These are phyloP conservation scores for Coemansia sp. DNA, from an alignment of 192 early-diverging fungal genomes.

Conservation along the genomic window DNA sequence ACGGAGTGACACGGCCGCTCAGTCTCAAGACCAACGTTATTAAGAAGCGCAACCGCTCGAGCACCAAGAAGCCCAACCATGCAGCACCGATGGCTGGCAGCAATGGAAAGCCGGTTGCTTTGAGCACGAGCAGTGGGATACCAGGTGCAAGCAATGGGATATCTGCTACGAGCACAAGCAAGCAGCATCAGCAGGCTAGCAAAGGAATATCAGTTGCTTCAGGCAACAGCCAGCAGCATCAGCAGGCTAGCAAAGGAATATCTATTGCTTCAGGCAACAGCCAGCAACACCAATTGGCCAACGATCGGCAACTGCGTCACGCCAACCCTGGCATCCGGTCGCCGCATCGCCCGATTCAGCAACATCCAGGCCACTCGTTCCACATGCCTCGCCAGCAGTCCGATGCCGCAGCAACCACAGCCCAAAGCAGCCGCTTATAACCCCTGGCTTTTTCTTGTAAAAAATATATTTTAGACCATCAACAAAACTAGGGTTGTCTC, in stretches of 20 bases:
- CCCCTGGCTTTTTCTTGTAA: no score
- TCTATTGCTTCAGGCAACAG: neutral
- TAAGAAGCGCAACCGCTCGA: constrained; percentile 85
- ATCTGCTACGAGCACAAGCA: neutral
- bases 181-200: neutral
- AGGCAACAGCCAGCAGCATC: neutral
- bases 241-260: neutral
- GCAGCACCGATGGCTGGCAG: neutral
- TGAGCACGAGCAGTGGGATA: neutral
- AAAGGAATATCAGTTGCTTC: neutral
- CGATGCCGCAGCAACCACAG: neutral
- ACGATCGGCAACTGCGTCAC: no score
- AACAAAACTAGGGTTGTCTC: no score
- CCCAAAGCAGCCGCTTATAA: neutral
- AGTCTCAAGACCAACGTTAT: constrained; percentile 93
- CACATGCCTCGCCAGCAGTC: neutral
- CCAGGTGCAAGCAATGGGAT: no score
- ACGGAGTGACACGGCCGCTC: constrained; percentile 90
- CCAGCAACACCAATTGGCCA: neutral
- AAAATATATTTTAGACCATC: no score
- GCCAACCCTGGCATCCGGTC: neutral
- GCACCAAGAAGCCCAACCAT: constrained; percentile 24
- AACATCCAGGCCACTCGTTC: neutral
- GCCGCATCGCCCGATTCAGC: constrained; percentile 4
- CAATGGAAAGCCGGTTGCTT: neutral